Evolutionary conservation across 1,284 basidiomycete genomes (phyloP), one percentile per base, ranked within the genome.

Genomic region (Athelia psychrophila): DNA sequence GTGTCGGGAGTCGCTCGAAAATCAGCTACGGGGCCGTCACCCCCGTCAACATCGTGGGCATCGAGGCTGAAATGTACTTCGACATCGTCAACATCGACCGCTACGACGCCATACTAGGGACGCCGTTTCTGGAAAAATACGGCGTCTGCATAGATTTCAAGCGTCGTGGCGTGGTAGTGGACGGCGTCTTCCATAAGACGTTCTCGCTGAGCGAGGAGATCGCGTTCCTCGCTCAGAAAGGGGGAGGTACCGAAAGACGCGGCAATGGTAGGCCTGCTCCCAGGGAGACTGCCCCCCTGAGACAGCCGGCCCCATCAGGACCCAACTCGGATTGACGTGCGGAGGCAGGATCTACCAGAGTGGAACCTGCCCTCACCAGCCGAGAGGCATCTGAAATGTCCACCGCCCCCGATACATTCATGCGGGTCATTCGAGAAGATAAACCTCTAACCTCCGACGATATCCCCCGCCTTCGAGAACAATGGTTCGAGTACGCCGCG

Each of bases 21-120:
- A 64, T 66, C 23, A 58, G 53, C 19, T 63, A 54, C 51, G 66
- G 64, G 3, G 46, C 52, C 4, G 48, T 44, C 2, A 63, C 64
- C 60, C 58, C 55, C 18, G 32, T 58, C 10, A 54, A 61, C 10
- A 61, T 64, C 47, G 49, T 35, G n/a, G 58, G 60, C 2, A 51
- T 60, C 49, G 57, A 52, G n/a, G 52, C 55, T 52, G 50, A 56
- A 27, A 54, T 62, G 18, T 63, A 61, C 48, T 46, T 63, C 15
- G 60, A 63, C 44, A 54, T 63, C 13, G 47, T 62, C 20, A 51
- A 65, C n/a, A 46, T 46, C 44, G 44, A 46, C 25, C 9, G 44
- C 9, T 46, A 46, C 23, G 25, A 46, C 22, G 19, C 16, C 8
- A 27, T 46, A 8, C 16, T 46, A 23, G 44, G 44, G 8, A 46